Percentiles rank a stretch among this genome's conserved stretches.
Conservation (phyloP, 352 stramenopile species). For the Thalassiosira exigua region DNA sequence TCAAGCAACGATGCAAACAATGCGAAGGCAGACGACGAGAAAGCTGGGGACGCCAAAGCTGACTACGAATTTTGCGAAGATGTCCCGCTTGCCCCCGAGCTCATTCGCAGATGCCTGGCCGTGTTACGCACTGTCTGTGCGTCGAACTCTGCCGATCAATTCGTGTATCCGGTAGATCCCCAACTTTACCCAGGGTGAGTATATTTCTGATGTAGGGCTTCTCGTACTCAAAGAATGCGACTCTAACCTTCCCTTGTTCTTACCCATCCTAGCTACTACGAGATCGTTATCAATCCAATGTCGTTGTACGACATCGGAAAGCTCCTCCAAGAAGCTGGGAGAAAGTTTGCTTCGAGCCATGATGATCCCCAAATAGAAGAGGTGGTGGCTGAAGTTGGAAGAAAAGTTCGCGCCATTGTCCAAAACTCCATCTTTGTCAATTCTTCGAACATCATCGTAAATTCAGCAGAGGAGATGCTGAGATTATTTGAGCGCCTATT, state of each 20-base stretch:
- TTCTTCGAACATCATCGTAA: constrained; percentile 75
- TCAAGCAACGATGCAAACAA: constrained; percentile 10
- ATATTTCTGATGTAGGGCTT: background rate
- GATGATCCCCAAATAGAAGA: constrained; percentile 57
- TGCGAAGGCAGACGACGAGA: constrained; percentile 14
- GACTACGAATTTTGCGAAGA: constrained; percentile 84
- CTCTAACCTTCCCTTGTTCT: background rate
- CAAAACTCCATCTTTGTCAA: constrained; percentile 79
- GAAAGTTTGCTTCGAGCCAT: constrained; percentile 49
- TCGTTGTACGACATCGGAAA: constrained; percentile 79
- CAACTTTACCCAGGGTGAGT: constrained; percentile 79
- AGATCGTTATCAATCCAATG: constrained; percentile 78
- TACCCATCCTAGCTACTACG: constrained; percentile 74
- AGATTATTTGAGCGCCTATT: constrained; percentile 85
- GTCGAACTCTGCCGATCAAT: constrained; percentile 76
- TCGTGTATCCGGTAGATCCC: constrained; percentile 84
- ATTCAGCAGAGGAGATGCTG: constrained; percentile 81
- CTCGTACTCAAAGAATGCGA: background rate
- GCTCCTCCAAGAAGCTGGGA: constrained; percentile 69
- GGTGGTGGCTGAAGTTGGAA: constrained; percentile 72
- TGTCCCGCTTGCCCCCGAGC: constrained; percentile 69
- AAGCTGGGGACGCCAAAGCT: constrained; percentile 28
- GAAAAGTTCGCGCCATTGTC: constrained; percentile 79
- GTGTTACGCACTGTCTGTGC: constrained; percentile 75
- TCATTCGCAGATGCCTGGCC: constrained; percentile 83